Conservation (phyloP, 176 grass and related monocot genomes). For the Musa schizocarpa region DNA sequence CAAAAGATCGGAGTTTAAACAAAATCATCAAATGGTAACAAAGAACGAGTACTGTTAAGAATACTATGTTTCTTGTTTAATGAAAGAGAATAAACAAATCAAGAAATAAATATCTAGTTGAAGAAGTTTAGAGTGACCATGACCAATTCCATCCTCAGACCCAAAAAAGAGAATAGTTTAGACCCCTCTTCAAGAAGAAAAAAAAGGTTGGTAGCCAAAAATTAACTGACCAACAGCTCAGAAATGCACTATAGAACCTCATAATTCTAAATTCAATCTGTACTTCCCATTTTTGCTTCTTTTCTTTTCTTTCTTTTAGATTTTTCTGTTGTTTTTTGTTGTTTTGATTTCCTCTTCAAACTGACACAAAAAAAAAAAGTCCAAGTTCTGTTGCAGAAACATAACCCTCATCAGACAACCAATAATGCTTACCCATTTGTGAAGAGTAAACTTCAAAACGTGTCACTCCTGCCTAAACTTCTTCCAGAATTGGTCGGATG, state of each 20-base stretch:
- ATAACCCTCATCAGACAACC: not conserved
- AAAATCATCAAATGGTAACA: not conserved
- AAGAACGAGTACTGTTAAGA: no score
- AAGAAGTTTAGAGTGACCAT: not conserved
- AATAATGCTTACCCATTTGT: not conserved
- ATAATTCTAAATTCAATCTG: not conserved
- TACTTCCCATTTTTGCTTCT: not conserved
- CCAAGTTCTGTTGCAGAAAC: not conserved
- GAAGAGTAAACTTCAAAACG: constrained; percentile 20
- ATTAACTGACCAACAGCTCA: not conserved
- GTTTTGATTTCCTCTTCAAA: not conserved
- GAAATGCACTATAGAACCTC: not conserved
- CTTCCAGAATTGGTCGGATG: constrained; percentile 19
- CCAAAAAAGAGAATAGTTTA: constrained; percentile 3
- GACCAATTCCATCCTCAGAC: not conserved
- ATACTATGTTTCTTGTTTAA: not conserved
- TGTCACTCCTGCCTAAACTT: constrained; percentile 56
- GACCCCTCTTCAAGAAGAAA: not conserved
- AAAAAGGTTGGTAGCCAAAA: not conserved
- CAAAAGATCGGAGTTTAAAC: not conserved
- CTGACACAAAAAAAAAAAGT: not conserved
- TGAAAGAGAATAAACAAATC: not conserved
- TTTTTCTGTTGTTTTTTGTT: not conserved
- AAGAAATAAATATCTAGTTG: not conserved
- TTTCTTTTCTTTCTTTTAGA: not conserved